Conservation (phyloP, 352 stramenopile genomes). For the Globisporangium radiosum region DNA sequence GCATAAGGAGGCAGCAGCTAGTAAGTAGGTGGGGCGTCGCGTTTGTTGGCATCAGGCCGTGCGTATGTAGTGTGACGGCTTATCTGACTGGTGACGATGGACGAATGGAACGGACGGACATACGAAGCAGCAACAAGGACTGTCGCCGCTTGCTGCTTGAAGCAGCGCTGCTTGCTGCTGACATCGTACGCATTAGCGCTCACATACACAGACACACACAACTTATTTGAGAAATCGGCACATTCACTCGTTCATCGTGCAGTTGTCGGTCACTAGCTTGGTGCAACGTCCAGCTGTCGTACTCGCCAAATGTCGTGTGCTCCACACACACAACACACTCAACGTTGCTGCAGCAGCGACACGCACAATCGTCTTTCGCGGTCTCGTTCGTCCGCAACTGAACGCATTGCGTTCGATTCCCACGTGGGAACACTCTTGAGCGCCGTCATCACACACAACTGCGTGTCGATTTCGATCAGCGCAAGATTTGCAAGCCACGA, state of each 20-base stretch:
- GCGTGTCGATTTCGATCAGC: no score
- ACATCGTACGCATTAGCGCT: not conserved
- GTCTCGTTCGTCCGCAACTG: not conserved
- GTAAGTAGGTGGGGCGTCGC: not conserved
- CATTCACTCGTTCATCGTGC: not conserved
- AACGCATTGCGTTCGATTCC: not conserved
- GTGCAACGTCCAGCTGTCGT: no score
- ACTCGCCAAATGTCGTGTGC: no score
- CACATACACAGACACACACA: slow-evolving; percentile 4
- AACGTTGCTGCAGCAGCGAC: not conserved
- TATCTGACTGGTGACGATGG: no score
- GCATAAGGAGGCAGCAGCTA: slow-evolving; percentile 33
- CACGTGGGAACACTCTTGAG: not conserved
- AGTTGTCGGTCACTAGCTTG: not conserved
- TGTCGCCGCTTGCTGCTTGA: no score
- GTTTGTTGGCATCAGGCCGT: not conserved
- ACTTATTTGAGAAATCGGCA: slow-evolving; percentile 7
- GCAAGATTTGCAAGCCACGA: no score
- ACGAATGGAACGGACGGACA: not conserved
- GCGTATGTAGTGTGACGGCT: not conserved
- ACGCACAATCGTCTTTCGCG: not conserved
- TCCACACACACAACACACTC: no score
- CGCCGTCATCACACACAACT: not conserved
- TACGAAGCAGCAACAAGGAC: not conserved
- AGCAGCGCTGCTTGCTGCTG: not conserved